Conservation (phyloP, 257 asterid species). For the Thymus mandschuricus region DNA sequence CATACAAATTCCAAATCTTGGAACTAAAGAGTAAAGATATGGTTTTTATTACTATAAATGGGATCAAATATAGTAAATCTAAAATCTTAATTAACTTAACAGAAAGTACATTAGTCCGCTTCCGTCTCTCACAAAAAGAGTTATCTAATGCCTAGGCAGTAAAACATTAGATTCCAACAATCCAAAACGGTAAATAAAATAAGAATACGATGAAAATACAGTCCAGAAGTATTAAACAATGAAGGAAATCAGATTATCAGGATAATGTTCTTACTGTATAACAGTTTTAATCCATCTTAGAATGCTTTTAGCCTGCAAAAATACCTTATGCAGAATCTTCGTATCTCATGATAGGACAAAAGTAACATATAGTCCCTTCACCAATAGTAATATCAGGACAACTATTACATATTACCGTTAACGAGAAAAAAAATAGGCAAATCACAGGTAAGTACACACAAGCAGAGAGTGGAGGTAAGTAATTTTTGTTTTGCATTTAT, state of each 20-base stretch:
- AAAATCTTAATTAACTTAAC: conserved; percentile 1
- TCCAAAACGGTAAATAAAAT: not conserved
- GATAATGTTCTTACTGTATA: not conserved
- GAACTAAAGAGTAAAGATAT: not conserved
- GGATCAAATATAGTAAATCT: not conserved
- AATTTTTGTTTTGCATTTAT: not conserved
- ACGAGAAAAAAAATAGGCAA: no score
- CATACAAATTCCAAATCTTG: no score
- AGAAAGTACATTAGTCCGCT: not conserved
- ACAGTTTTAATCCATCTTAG: not conserved
- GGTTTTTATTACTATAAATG: not conserved
- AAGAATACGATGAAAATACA: not conserved
- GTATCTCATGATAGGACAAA: no score
- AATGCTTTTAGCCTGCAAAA: not conserved
- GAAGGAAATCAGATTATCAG: not conserved
- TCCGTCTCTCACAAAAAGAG: not conserved
- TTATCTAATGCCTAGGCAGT: not conserved
- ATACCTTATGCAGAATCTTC: not conserved
- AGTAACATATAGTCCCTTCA: no score
- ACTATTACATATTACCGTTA: no score
- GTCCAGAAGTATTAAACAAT: not conserved
- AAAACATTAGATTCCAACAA: not conserved
- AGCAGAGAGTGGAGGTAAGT: no score
- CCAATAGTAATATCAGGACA: not conserved
- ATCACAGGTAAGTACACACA: no score